Conservation (phyloP, 306 rosid genomes). For the Argentina anserina region DNA sequence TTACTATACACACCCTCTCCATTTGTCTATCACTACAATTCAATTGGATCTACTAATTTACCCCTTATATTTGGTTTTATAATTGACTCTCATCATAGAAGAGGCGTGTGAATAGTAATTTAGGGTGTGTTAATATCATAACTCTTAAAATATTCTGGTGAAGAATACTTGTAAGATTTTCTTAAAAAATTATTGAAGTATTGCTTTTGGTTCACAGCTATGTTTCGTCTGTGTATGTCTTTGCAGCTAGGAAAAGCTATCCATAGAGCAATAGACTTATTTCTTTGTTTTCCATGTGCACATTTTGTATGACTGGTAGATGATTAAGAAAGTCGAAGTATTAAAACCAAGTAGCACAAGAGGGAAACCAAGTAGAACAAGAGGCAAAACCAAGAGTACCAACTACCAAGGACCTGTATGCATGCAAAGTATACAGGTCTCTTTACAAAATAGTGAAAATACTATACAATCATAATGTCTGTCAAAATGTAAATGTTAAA, state of each 20-base stretch:
- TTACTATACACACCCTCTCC: too few relatives aligned
- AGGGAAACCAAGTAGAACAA: neutral
- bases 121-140: too few relatives aligned
- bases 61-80: too few relatives aligned
- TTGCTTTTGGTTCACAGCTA: constrained; percentile 4
- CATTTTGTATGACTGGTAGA: neutral
- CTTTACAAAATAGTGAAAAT: neutral
- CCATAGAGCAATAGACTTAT: neutral
- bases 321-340: neutral
- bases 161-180: neutral
- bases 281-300: neutral
- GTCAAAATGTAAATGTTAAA: neutral
- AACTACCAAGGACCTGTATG: neutral
- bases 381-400: neutral
- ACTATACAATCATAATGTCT: neutral
- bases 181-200: neutral
- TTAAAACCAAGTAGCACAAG: neutral
- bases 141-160: neutral
- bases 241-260: neutral
- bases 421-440: neutral
- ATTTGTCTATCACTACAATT: too few relatives aligned
- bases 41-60: too few relatives aligned
- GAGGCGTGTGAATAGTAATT: too few relatives aligned
- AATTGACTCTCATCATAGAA: too few relatives aligned
- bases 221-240: neutral